Evolutionary conservation across 257 asterid species (phyloP), one percentile per base, ranked within the genome.

Genomic region (Perilla frutescens): DNA sequence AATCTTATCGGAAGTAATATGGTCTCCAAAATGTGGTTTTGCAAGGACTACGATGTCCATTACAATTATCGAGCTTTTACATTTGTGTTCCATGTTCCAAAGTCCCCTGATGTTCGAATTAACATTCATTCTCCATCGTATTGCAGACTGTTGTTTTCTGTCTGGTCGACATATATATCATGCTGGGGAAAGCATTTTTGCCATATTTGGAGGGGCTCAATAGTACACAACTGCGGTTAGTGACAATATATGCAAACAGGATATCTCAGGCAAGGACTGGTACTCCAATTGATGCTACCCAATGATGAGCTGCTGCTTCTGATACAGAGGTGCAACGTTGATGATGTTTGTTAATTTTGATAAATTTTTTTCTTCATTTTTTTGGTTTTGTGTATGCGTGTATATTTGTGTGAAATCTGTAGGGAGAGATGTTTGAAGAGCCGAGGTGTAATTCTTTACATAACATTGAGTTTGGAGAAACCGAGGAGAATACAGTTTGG

Each of bases 251-350:
- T 39, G 99, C 99, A 2, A 95, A 92, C 84, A 84, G 99, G 80
- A 95, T 95, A 80, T 95, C 99, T 36, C 99, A 95, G 83, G 98
- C 99, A 36, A 85, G 99, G 86, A 90, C 93, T 0, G 99, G 99
- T 47, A 65, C 91, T 6, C 91, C 97, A 5, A 83, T 91, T 11
- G 96, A 88, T 78, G 80, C 89, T 41, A 68, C 84, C 73, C 91
- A 87, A 68, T 76, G 84, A 86, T 58, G 74, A 77, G 61, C 71
- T 62, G 61, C 71, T 62, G 68, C 39, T 67, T 62, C 58, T 43
- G 70, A 43, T 76, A 62, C 62, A 77, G 66, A 70, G 44, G 61
- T 53, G 56, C 56, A 56, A 20, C 57, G 70, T 70, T 66, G 64
- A 68, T 73, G 75, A 29, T 47, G 70, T 80, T 74, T 82, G 81